Conservation (phyloP, 345 rosid genomes). For the Lepidium didymum region DNA sequence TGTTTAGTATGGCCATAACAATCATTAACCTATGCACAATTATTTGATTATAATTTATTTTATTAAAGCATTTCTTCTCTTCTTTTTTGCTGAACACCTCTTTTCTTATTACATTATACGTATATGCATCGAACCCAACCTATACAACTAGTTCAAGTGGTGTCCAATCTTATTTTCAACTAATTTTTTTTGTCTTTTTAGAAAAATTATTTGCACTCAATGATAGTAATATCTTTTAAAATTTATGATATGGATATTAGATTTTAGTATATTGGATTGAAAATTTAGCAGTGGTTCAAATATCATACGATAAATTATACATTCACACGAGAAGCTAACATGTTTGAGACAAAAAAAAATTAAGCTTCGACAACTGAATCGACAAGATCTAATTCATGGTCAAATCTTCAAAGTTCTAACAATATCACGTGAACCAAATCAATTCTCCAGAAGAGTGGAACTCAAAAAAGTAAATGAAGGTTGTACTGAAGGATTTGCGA, state of each 20-base stretch:
- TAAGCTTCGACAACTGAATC: too few relatives aligned
- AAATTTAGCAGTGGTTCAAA: too few relatives aligned
- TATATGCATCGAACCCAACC: neutral
- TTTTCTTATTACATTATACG: neutral
- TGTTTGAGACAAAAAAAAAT: too few relatives aligned
- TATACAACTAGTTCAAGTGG: neutral
- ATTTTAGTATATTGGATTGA: neutral
- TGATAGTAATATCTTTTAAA: neutral
- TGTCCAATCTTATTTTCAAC: neutral
- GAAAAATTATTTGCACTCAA: neutral
- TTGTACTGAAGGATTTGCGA: too few relatives aligned
- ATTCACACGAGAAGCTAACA: too few relatives aligned
- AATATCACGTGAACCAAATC: too few relatives aligned
- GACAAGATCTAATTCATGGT: too few relatives aligned
- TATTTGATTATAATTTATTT: neutral
- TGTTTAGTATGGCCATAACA: slow-evolving; percentile 18
- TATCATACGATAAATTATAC: too few relatives aligned
- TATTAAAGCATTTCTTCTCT: neutral
- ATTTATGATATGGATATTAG: neutral
- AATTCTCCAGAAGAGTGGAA: too few relatives aligned
- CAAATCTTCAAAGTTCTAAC: too few relatives aligned
- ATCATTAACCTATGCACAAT: slow-evolving; percentile 19
- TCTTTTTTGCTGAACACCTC: neutral
- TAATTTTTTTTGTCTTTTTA: neutral
- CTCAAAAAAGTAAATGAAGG: too few relatives aligned